Base-by-base conservation (phyloP, 2,329 filamentous ascomycete genomes). In the Zymoseptoria crescenta region DNA sequence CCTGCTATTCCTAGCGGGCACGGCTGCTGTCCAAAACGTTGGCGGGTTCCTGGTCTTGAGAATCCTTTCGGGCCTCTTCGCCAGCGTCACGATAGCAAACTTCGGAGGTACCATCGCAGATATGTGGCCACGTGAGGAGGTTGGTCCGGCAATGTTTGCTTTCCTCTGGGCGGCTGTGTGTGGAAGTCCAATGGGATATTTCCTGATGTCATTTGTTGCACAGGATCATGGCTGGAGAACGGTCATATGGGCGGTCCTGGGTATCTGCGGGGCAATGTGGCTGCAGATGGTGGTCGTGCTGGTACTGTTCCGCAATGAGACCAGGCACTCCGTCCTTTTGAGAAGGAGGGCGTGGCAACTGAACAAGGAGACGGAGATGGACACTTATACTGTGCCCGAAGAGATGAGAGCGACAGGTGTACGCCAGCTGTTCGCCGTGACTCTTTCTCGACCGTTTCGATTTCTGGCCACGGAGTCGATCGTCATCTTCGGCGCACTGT, bases 51-150 rank as follows among this genome's bases (percentile, higher is more conserved):
- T 80, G 7, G 64, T 75, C 0, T 60, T 80, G 3, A 68, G 78
- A 2, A 65, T 80, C 13, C 64, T 80, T 6, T 77, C 77, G 8
- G 79, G 79, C 5, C 55, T 59, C 8, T 80, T 79, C 62, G 78
- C 77, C 2, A 77, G 75, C 64, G 74, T 80, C 0, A 77, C 77
- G 0, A 76, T 80, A 52, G 76, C 77, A 0, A 80, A 79, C 64
- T 79, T 79, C 2, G 79, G 79, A 4, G 78, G 78, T 1, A 79
- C 75, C 0, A 79, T 80, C n/a, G 74, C 71, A 51, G 79, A 80
- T 56, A 79, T 80, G 73, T 80, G 27, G 73, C 76, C 69, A 0
- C 77, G 79, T 50, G 76, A 66, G 27, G 76, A 79, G 62, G 68
- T 80, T 19, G 66, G 51, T 75, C 75, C 62, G 67, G 76, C 52